Conservation (phyloP, 1,284 basidiomycete species). For the Chondrostereum purpureum region DNA sequence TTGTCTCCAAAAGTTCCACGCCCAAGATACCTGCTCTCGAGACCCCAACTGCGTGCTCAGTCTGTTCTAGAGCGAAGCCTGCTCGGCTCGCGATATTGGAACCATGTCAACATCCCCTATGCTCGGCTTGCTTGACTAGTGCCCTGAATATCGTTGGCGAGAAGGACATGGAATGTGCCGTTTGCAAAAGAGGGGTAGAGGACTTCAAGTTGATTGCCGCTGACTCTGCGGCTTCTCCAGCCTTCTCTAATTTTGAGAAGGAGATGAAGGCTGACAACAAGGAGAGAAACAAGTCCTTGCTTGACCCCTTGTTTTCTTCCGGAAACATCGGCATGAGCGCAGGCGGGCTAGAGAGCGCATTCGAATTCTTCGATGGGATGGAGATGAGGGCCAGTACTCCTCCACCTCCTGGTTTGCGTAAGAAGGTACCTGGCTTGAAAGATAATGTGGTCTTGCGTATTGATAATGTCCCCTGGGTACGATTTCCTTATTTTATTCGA, state of each 20-base stretch:
- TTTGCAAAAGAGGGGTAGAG: conserved; percentile 60
- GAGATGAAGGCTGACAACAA: conserved; percentile 4
- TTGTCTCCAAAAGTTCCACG: background rate
- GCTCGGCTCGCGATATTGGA: conserved; percentile 55
- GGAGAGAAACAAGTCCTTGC: conserved; percentile 15
- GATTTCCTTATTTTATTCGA: conserved; percentile 20
- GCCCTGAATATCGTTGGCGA: conserved; percentile 80
- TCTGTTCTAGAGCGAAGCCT: conserved; percentile 41
- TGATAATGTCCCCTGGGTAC: conserved; percentile 81
- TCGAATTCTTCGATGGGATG: conserved; percentile 18
- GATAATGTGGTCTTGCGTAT: conserved; percentile 65
- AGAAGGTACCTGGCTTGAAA: conserved; percentile 14
- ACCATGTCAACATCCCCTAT: conserved; percentile 69
- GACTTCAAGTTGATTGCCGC: conserved; percentile 51
- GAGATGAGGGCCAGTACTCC: conserved; percentile 11
- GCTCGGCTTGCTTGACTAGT: conserved; percentile 72
- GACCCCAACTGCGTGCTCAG: conserved; percentile 32
- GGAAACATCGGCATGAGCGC: conserved; percentile 15
- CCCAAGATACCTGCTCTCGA: conserved; percentile 6
- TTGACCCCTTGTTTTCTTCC: conserved; percentile 27
- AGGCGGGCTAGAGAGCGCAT: conserved; percentile 26
- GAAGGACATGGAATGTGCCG: conserved; percentile 76
- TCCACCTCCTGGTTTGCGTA: conserved; percentile 4
- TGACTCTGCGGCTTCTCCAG: conserved; percentile 1
- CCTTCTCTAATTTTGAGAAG: conserved; percentile 2